A percentile compares a stretch with the other conserved stretches of the same genome.
These are phyloP conservation scores for Ziziphus jujuba DNA, from an alignment of 306 rosid species.

Conservation along the genomic window DNA sequence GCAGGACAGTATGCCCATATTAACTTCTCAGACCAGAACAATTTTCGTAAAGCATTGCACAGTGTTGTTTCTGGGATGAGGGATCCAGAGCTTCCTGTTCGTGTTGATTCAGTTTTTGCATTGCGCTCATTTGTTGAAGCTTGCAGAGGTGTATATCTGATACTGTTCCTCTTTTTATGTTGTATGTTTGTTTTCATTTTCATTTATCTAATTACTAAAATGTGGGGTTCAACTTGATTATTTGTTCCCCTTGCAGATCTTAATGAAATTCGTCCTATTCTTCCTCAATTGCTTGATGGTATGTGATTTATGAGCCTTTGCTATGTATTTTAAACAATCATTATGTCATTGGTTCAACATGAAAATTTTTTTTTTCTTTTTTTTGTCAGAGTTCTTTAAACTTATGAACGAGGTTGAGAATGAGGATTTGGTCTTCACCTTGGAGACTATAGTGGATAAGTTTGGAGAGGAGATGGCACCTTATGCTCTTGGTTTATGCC, in stretches of 20 bases:
- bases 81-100: slow-evolving; percentile 93
- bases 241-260: slow-evolving; percentile 56
- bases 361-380: slow-evolving; percentile 21
- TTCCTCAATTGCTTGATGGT: slow-evolving; percentile 96
- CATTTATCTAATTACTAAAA: neutral
- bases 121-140: slow-evolving; percentile 94
- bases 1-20: slow-evolving; percentile 92
- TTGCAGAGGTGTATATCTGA: slow-evolving; percentile 58
- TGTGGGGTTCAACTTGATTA: neutral
- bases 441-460: slow-evolving; percentile 97
- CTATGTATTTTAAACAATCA: neutral
- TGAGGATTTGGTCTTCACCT: slow-evolving; percentile 93
- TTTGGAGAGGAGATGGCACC: slow-evolving; percentile 99
- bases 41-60: slow-evolving; percentile 80
- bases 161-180: neutral
- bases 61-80: slow-evolving; percentile 91
- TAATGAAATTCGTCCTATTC: slow-evolving; percentile 88
- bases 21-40: slow-evolving; percentile 79
- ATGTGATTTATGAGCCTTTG: slow-evolving; percentile 31
- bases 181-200: neutral
- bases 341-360: slow-evolving; percentile 23
- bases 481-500: slow-evolving; percentile 92
- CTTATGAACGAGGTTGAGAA: slow-evolving; percentile 98
- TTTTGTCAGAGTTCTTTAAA: slow-evolving; percentile 79
- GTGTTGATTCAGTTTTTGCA: slow-evolving; percentile 94